A percentile compares a stretch with the other conserved stretches of the same genome.
Evolutionary conservation across 2,329 filamentous ascomycete genomes (phyloP).

Genomic region (Alternaria sp.): DNA sequence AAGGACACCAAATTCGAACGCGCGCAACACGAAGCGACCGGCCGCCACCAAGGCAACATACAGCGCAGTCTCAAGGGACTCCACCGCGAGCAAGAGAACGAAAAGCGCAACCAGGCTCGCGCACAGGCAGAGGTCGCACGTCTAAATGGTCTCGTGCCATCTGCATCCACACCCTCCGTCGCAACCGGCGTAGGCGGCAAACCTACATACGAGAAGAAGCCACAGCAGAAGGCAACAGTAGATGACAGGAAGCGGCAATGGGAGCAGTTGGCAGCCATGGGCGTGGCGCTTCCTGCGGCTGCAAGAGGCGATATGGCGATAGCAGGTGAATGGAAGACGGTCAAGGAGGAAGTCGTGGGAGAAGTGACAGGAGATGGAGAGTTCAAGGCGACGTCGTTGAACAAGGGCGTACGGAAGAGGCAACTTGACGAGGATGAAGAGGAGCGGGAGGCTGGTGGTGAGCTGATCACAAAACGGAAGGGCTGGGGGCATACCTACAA

Average conservation of each 20-base stretch:
- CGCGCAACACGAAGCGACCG: conserved; percentile 86
- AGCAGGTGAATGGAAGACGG: conserved; percentile 84
- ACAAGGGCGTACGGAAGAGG: conserved; percentile 68
- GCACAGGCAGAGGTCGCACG: conserved; percentile 86
- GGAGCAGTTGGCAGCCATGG: conserved; percentile 85
- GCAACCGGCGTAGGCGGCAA: conserved; percentile 36
- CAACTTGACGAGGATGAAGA: conserved; percentile 66
- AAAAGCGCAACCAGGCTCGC: conserved; percentile 79
- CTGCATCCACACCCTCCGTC: conserved; percentile 41
- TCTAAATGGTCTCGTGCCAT: conserved; percentile 76
- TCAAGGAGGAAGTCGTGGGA: conserved; percentile 57
- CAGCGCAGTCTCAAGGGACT: conserved; percentile 90
- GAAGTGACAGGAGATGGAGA: conserved; percentile 55
- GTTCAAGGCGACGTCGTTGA: conserved; percentile 51
- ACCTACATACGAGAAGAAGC: conserved; percentile 41
- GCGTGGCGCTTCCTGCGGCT: conserved; percentile 81
- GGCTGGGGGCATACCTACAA: conserved; percentile 57
- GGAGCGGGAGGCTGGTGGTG: conserved; percentile 64
- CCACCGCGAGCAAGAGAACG: conserved; percentile 81
- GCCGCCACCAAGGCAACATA: conserved; percentile 81
- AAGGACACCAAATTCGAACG: conserved; percentile 91
- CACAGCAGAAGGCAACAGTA: conserved; percentile 57
- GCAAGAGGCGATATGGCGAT: conserved; percentile 83
- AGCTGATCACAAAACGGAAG: conserved; percentile 49
- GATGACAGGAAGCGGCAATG: conserved; percentile 82